phyloP scores from a whole-genome alignment of 495 filamentous ascomycete genomes.

The Amphirosellinia nigrospora region DNA sequence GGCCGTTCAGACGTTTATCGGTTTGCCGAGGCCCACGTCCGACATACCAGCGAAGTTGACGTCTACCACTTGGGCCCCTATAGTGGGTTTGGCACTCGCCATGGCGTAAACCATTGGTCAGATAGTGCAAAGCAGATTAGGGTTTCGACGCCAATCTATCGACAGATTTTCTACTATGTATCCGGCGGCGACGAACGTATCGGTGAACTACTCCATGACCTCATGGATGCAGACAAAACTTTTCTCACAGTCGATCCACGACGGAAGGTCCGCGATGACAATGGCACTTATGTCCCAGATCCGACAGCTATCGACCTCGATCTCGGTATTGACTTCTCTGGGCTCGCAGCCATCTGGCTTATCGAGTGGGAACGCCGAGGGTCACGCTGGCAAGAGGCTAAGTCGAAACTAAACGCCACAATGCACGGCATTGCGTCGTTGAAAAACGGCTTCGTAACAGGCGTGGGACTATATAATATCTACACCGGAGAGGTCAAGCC shows the following conservation, averaged over 20 bases:
- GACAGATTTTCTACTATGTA: constrained; percentile 54
- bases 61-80: constrained; percentile 55
- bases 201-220: constrained; percentile 50
- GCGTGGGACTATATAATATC: constrained; percentile 50
- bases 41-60: constrained; percentile 58
- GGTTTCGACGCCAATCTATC: constrained; percentile 52
- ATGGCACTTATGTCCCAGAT: constrained; percentile 44
- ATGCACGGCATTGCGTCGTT: constrained; percentile 50
- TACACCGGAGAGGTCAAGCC: constrained; percentile 47
- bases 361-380: constrained; percentile 56
- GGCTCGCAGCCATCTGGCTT: constrained; percentile 53
- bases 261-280: constrained; percentile 54
- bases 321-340: constrained; percentile 56
- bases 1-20: constrained; percentile 53
- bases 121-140: constrained; percentile 59
- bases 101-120: constrained; percentile 58
- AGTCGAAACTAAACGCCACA: constrained; percentile 44
- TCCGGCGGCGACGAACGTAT: constrained; percentile 54
- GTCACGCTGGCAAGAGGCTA: constrained; percentile 50
- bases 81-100: constrained; percentile 58
- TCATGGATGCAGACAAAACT: constrained; percentile 48
- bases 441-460: constrained; percentile 56
- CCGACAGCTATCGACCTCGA: constrained; percentile 52
- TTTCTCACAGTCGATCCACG: constrained; percentile 53
- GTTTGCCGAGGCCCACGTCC: constrained; percentile 55